These are phyloP conservation scores for Epichloe sp. DNA, from an alignment of 2,329 filamentous ascomycete species.

Conservation along the genomic window DNA sequence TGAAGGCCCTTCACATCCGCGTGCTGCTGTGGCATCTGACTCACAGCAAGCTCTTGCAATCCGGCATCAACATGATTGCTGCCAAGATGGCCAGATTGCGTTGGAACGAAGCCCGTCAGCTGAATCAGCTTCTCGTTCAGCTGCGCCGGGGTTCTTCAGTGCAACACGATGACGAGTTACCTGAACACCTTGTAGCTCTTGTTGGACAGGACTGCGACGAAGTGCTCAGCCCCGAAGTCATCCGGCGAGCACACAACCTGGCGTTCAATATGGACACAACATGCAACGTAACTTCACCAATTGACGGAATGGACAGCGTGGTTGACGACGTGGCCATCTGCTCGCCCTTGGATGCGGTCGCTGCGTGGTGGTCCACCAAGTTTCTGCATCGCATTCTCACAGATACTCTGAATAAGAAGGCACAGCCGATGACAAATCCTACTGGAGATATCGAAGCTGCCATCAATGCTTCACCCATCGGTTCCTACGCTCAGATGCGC, in stretches of 20 bases:
- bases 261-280: conserved; percentile 74
- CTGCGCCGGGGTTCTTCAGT: conserved; percentile 27
- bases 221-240: conserved; percentile 62
- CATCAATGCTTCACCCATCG: conserved; percentile 60
- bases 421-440: conserved; percentile 11
- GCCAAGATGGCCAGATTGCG: conserved; percentile 59
- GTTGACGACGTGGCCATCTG: conserved; percentile 76
- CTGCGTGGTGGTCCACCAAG: conserved; percentile 78
- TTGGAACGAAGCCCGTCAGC: conserved; percentile 68
- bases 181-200: conserved; percentile 62
- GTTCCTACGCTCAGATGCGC: conserved; percentile 55
- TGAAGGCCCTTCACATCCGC: conserved; percentile 85
- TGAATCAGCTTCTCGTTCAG: conserved; percentile 36
- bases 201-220: conserved; percentile 71
- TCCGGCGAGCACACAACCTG: conserved; percentile 78
- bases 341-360: conserved; percentile 78
- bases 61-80: conserved; percentile 54
- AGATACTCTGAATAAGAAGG: conserved; percentile 43
- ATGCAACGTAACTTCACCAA: conserved; percentile 46
- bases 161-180: conserved; percentile 46
- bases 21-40: conserved; percentile 71
- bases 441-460: conserved; percentile 50
- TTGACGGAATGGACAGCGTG: conserved; percentile 67
- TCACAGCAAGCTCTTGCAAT: conserved; percentile 50
- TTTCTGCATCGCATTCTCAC: conserved; percentile 57